phyloP scores from a whole-genome alignment of 805 yeast species.

The Starmerella apicola region DNA sequence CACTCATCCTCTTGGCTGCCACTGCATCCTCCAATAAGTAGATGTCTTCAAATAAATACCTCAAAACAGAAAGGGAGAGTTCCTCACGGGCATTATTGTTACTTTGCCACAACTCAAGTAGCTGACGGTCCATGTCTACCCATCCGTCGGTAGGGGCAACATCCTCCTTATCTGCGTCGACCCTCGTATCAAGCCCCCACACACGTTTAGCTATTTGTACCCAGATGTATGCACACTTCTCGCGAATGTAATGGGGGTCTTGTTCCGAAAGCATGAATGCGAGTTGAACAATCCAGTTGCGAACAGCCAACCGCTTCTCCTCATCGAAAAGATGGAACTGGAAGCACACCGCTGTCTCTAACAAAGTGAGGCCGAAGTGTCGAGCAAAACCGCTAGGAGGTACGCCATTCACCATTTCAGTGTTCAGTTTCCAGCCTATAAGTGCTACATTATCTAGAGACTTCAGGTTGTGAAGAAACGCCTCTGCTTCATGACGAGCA shows the following conservation, averaged over 20 bases:
- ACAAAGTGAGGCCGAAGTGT: constrained; percentile 76
- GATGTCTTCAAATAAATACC: constrained; percentile 87
- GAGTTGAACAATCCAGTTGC: constrained; percentile 77
- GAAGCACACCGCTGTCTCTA: constrained; percentile 56
- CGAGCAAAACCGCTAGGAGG: constrained; percentile 50
- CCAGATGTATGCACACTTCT: constrained; percentile 83
- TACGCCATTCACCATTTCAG: constrained; percentile 7
- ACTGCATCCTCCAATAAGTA: constrained; percentile 84
- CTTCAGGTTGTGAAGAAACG: constrained; percentile 64
- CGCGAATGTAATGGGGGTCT: constrained; percentile 85
- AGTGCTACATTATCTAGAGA: constrained; percentile 70
- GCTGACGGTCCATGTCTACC: constrained; percentile 73
- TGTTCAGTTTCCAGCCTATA: constrained; percentile 71
- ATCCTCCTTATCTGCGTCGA: constrained; percentile 18
- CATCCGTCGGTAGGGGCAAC: constrained; percentile 43
- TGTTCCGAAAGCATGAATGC: constrained; percentile 42
- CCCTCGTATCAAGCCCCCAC: constrained; percentile 54
- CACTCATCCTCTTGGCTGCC: constrained; percentile 66
- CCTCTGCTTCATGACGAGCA: constrained; percentile 41
- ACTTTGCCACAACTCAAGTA: constrained; percentile 68
- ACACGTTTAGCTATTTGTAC: constrained; percentile 77
- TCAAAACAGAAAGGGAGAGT: constrained; percentile 58
- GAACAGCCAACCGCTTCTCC: constrained; percentile 51
- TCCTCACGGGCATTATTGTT: constrained; percentile 30
- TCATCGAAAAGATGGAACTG: constrained; percentile 44